Evolutionary conservation across 371 early-diverging fungal genomes (phyloP).

Genomic region (Chytridium lagenaria): DNA sequence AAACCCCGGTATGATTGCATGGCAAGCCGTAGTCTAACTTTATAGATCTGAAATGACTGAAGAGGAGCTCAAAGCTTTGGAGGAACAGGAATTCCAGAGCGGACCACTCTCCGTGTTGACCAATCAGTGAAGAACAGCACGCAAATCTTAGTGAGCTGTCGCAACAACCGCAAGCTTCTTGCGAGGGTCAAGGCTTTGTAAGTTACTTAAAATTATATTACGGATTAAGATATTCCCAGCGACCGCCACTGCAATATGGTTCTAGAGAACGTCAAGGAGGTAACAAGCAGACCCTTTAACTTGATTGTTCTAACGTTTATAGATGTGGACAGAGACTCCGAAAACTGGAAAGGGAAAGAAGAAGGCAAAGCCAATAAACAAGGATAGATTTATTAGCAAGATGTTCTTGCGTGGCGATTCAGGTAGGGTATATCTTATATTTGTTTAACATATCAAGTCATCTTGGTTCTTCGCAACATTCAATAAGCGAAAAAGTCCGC

Average conservation of each 20-base stretch:
- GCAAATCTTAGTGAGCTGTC: slow-evolving; percentile 86
- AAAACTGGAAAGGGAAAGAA: slow-evolving; percentile 85
- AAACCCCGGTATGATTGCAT: background rate
- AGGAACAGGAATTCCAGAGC: slow-evolving; percentile 95
- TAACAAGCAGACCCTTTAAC: slow-evolving; percentile 41
- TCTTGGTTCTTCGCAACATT: slow-evolving; percentile 40
- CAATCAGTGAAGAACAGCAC: slow-evolving; percentile 94
- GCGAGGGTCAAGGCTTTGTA: slow-evolving; percentile 97
- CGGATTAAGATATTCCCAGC: slow-evolving; percentile 30
- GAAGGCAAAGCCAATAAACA: slow-evolving; percentile 95
- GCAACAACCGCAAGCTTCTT: slow-evolving; percentile 96
- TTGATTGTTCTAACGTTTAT: slow-evolving; percentile 23
- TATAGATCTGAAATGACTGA: slow-evolving; percentile 85
- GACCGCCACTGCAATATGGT: slow-evolving; percentile 99
- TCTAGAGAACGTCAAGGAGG: slow-evolving; percentile 97
- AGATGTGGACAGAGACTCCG: slow-evolving; percentile 98
- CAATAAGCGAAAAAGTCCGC: background rate
- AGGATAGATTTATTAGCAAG: slow-evolving; percentile 97
- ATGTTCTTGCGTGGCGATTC: slow-evolving; percentile 98
- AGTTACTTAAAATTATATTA: slow-evolving; percentile 18
- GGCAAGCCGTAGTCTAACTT: background rate
- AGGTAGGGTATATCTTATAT: slow-evolving; percentile 46
- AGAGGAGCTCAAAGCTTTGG: slow-evolving; percentile 88
- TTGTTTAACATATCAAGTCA: slow-evolving; percentile 22
- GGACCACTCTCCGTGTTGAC: slow-evolving; percentile 96